phyloP scores from a whole-genome alignment of 225 moss, liverwort and hornwort genomes.

The Sphagnum contortum region DNA sequence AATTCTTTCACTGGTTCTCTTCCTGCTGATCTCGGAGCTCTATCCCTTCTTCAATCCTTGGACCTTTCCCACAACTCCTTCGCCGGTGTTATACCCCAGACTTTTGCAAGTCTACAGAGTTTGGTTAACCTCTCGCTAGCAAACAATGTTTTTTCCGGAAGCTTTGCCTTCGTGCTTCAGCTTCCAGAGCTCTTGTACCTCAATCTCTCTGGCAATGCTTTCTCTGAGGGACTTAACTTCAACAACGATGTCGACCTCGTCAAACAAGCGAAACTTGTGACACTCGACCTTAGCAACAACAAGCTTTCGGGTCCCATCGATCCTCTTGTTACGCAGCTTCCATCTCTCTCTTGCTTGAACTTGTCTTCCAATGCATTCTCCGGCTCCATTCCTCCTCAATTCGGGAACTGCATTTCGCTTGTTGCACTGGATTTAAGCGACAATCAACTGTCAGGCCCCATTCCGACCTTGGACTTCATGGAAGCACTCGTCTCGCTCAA shows the following conservation, averaged over 20 bases:
- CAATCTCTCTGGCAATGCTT: constrained; percentile 43
- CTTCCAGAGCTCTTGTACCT: constrained; percentile 39
- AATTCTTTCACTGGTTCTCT: constrained; percentile 25
- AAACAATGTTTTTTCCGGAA: constrained; percentile 38
- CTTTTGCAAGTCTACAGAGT: constrained; percentile 18
- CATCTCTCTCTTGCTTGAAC: constrained; percentile 17
- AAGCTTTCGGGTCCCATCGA: constrained; percentile 50
- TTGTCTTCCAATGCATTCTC: constrained; percentile 34
- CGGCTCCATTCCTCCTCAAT: constrained; percentile 11
- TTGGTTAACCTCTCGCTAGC: constrained; percentile 56
- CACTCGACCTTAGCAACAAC: constrained; percentile 58
- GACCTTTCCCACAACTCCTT: constrained; percentile 27
- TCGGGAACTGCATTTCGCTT: constrained; percentile 26
- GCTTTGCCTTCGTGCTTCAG: constrained; percentile 27
- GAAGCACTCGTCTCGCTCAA: constrained; percentile 27
- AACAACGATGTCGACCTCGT: constrained; percentile 4
- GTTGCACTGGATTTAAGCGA: constrained; percentile 33
- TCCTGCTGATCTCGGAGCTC: constrained; percentile 28
- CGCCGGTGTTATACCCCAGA: constrained; percentile 34
- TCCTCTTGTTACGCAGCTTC: constrained; percentile 17
- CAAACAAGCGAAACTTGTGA: constrained; percentile 20
- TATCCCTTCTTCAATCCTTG: constrained; percentile 12
- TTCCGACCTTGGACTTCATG: constrained; percentile 37
- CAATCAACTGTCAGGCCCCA: constrained; percentile 38
- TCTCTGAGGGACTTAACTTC: constrained; percentile 33